Evolutionary conservation across 2,329 filamentous ascomycete genomes (phyloP).

Genomic region (Bipolaris bicolor): DNA sequence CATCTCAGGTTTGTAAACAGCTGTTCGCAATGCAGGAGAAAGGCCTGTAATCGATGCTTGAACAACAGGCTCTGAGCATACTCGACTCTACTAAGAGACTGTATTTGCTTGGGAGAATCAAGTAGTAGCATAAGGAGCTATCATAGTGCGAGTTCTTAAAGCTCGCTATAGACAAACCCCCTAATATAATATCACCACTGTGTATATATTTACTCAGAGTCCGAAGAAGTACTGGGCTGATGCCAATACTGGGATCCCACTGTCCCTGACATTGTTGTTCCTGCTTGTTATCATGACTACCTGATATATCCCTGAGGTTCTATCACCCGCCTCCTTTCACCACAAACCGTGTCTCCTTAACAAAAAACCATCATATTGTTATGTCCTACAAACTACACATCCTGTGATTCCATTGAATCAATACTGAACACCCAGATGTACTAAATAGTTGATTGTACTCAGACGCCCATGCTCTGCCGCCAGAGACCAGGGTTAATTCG

Average conservation of each 20-base stretch:
- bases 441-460: background rate
- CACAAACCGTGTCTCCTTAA: background rate
- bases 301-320: background rate
- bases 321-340: background rate
- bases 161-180: background rate
- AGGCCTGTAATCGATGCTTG: background rate
- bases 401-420: too few species aligned
- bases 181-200: background rate
- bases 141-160: background rate
- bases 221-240: background rate
- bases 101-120: background rate
- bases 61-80: background rate
- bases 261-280: background rate
- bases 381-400: background rate
- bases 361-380: background rate
- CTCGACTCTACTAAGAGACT: background rate
- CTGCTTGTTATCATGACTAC: background rate
- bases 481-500: background rate
- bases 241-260: background rate
- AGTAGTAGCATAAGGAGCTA: background rate
- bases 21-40: background rate
- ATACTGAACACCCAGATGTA: too few species aligned
- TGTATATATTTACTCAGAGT: background rate
- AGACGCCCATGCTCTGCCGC: background rate
- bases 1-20: background rate